These are phyloP conservation scores for Epipyxis sp. DNA, from an alignment of 108 stramenopile species.

Conservation along the genomic window DNA sequence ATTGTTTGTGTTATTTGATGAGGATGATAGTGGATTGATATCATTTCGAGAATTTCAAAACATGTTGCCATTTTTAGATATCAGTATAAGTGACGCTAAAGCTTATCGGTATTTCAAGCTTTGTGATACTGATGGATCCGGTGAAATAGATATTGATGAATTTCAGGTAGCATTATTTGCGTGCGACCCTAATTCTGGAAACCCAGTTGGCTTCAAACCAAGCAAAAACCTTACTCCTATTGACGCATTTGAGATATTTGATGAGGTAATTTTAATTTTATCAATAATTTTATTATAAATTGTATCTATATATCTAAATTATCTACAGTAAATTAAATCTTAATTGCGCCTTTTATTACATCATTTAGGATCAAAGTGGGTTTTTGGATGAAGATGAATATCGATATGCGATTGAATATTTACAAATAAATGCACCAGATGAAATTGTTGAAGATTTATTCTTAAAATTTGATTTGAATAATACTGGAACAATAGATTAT, in stretches of 20 bases:
- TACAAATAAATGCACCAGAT: constrained; percentile 53
- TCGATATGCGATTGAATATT: constrained; percentile 60
- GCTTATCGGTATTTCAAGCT: constrained; percentile 54
- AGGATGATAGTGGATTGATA: constrained; percentile 50
- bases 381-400: constrained; percentile 67
- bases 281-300: too few relatives aligned
- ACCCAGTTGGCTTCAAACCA: constrained; percentile 58
- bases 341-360: too few relatives aligned
- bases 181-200: constrained; percentile 47
- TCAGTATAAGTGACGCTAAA: constrained; percentile 52
- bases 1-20: constrained; percentile 54
- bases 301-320: too few relatives aligned
- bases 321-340: too few relatives aligned
- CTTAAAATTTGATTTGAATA: constrained; percentile 55
- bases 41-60: constrained; percentile 59
- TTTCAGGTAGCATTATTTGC: constrained; percentile 63
- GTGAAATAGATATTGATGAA: constrained; percentile 61
- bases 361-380: constrained; percentile 60
- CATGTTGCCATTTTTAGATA: constrained; percentile 56
- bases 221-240: constrained; percentile 47
- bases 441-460: constrained; percentile 59
- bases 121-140: constrained; percentile 55
- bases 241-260: constrained; percentile 69
- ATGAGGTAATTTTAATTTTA: too few relatives aligned
- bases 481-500: constrained; percentile 59